A percentile compares a stretch with the other conserved stretches of the same genome.
Evolutionary conservation across 306 rosid genomes (phyloP).

Genomic region (Luffa aegyptiaca): DNA sequence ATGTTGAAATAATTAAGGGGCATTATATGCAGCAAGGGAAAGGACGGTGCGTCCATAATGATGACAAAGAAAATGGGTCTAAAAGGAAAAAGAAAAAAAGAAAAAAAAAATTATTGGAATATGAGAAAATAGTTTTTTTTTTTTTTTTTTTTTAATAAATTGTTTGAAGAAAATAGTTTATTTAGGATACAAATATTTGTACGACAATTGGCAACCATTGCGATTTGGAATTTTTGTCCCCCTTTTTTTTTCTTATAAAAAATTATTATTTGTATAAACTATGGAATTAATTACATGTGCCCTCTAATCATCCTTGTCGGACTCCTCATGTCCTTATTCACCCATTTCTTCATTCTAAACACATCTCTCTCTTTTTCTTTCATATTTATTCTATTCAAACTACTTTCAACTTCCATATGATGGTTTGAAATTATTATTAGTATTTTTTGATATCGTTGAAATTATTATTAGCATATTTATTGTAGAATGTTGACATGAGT

Average conservation of each 20-base stretch:
- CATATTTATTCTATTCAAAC: neutral
- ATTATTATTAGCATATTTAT: too few species aligned
- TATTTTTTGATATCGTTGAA: too few species aligned
- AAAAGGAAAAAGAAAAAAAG: neutral
- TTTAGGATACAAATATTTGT: neutral
- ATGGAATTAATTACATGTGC: neutral
- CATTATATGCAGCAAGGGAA: neutral
- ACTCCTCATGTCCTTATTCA: neutral
- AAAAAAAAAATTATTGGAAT: neutral
- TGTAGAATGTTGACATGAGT: too few species aligned
- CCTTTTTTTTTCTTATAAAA: neutral
- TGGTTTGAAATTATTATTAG: too few species aligned
- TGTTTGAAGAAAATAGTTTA: neutral
- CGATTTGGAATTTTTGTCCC: neutral
- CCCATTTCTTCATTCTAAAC: neutral
- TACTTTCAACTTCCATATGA: neutral
- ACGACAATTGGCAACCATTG: neutral
- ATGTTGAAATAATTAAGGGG: neutral
- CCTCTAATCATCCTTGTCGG: neutral
- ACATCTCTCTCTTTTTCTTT: neutral
- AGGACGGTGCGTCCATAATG: neutral
- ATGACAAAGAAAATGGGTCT: neutral
- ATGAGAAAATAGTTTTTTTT: neutral
- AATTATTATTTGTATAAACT: neutral
- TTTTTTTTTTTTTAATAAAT: too few species aligned